These are phyloP conservation scores for Sclerotinia trifoliorum DNA, from an alignment of 2,329 filamentous ascomycete species.

Conservation along the genomic window DNA sequence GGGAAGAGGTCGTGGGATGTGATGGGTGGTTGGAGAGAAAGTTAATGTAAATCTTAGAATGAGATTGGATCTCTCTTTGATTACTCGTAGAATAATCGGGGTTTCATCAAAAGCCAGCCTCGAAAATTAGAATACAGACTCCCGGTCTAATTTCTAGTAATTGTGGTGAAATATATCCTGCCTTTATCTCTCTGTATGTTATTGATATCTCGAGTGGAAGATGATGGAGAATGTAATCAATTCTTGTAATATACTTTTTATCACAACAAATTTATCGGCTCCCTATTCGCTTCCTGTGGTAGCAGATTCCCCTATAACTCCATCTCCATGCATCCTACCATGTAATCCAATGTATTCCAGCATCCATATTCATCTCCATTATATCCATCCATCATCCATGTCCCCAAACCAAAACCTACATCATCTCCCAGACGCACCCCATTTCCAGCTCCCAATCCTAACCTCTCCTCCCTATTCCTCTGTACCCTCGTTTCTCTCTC, in stretches of 20 bases:
- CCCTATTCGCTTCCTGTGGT: neutral
- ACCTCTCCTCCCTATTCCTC: conserved; percentile 40
- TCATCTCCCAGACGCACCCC: conserved; percentile 16
- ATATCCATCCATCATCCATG: neutral
- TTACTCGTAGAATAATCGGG: too few relatives aligned
- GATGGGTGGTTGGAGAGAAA: too few relatives aligned
- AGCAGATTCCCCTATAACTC: neutral
- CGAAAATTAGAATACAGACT: too few relatives aligned
- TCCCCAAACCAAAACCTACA: neutral
- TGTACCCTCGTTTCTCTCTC: conserved; percentile 34
- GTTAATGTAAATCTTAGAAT: too few relatives aligned
- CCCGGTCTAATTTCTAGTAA: too few relatives aligned
- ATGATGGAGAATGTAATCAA: too few relatives aligned
- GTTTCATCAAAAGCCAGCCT: too few relatives aligned
- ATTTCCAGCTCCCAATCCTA: conserved; percentile 38
- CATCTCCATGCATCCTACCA: neutral
- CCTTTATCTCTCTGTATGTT: too few relatives aligned
- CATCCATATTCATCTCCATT: neutral
- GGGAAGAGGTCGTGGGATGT: too few relatives aligned
- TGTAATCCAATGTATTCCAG: conserved; percentile 1
- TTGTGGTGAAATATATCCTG: too few relatives aligned
- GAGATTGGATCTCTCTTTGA: too few relatives aligned
- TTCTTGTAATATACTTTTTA: neutral
- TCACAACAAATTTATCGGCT: neutral
- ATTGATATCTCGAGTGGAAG: too few relatives aligned